These are phyloP conservation scores for apple (Malus domestica) DNA, from an alignment of 306 rosid species.

Conservation along the genomic window ASM211411v1 NC_041790.1:2021501-2022000, in stretches of 20 bases:
- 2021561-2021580: conserved; percentile 22
- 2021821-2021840: neutral
- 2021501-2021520: neutral
- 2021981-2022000: too few relatives aligned
- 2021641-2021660: neutral
- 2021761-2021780: conserved; percentile 8
- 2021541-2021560: neutral
- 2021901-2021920: too few relatives aligned
- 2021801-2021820: neutral
- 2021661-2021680: neutral
- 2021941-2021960: too few relatives aligned
- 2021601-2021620: too few relatives aligned
- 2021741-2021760: neutral
- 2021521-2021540: neutral
- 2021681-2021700: conserved; percentile 26
- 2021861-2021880: too few relatives aligned
- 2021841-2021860: too few relatives aligned
- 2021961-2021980: too few relatives aligned
- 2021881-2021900: too few relatives aligned
- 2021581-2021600: neutral
- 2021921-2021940: too few relatives aligned
- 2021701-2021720: conserved; percentile 40
- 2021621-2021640: neutral
- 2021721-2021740: neutral
- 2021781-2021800: conserved; percentile 11